A percentile compares a stretch with the other conserved stretches of the same genome.
Evolutionary conservation across 306 rosid genomes (phyloP).

Genomic region (Malus orientalis): DNA sequence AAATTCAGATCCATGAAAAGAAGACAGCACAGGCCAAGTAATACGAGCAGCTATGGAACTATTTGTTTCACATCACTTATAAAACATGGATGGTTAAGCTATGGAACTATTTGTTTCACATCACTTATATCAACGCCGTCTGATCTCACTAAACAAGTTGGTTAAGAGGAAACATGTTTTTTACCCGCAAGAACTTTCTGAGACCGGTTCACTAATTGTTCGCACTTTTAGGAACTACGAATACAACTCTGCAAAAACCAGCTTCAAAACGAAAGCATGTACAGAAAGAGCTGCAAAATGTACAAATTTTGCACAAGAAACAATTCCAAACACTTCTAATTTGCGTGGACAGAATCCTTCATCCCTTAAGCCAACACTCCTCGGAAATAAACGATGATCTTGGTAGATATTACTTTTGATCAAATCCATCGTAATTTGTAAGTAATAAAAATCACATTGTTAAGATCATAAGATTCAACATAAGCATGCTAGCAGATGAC

Average conservation of each 20-base stretch:
- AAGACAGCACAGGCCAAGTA: neutral
- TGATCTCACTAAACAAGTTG: neutral
- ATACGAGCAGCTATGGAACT: neutral
- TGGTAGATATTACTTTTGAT: neutral
- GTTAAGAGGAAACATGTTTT: neutral
- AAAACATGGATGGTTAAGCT: neutral
- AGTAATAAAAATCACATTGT: neutral
- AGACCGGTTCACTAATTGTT: neutral
- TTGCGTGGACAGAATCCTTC: neutral
- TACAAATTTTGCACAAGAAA: neutral
- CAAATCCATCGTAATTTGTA: neutral
- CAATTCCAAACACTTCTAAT: neutral
- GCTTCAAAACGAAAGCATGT: neutral
- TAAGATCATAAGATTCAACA: neutral
- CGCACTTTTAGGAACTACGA: neutral
- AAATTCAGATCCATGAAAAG: neutral
- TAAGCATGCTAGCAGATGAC: neutral
- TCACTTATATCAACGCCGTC: neutral
- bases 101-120: neutral
- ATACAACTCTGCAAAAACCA: neutral
- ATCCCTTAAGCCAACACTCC: neutral
- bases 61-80: neutral
- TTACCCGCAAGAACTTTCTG: neutral
- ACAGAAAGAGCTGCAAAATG: neutral
- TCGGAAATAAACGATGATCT: neutral